These are phyloP conservation scores for Lablab purpureus DNA, from an alignment of 306 rosid species.

Conservation along the genomic window DNA sequence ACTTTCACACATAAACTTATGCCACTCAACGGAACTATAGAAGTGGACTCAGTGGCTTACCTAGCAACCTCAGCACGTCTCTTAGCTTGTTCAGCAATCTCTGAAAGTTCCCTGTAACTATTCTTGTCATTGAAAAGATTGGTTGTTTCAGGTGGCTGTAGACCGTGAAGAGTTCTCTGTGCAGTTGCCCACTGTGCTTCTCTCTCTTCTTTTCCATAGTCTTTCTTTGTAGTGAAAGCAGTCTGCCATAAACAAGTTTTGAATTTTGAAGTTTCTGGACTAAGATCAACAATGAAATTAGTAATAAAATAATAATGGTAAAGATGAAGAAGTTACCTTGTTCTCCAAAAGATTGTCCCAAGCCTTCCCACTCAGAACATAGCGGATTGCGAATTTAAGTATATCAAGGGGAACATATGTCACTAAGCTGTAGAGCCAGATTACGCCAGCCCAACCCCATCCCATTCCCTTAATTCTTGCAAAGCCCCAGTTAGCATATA, in stretches of 20 bases:
- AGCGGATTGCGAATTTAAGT: conserved; percentile 88
- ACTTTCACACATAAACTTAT: neutral
- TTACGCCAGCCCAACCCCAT: conserved; percentile 99
- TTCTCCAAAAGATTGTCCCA: conserved; percentile 97
- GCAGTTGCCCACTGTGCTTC: conserved; percentile 99
- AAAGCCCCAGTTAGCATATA: conserved; percentile 84
- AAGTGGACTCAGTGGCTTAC: conserved; percentile 53
- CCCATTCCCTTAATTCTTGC: conserved; percentile 86
- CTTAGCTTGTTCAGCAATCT: conserved; percentile 98
- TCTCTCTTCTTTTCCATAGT: conserved; percentile 98
- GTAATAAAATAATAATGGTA: neutral
- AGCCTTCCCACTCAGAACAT: conserved; percentile 86
- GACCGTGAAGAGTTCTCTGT: conserved; percentile 97
- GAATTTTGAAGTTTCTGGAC: conserved; percentile 31
- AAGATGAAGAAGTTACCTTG: conserved; percentile 62
- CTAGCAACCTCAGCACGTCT: conserved; percentile 98
- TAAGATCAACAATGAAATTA: conserved; percentile 14
- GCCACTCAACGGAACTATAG: neutral
- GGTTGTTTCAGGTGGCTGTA: conserved; percentile 85
- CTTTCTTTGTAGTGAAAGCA: conserved; percentile 98
- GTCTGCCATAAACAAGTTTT: conserved; percentile 61
- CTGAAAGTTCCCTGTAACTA: conserved; percentile 90
- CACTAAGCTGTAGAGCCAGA: conserved; percentile 88
- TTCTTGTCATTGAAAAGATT: conserved; percentile 71
- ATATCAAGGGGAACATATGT: conserved; percentile 92